Conservation (phyloP, 176 grass and related monocot species). For the Neostapfia colusana region DNA sequence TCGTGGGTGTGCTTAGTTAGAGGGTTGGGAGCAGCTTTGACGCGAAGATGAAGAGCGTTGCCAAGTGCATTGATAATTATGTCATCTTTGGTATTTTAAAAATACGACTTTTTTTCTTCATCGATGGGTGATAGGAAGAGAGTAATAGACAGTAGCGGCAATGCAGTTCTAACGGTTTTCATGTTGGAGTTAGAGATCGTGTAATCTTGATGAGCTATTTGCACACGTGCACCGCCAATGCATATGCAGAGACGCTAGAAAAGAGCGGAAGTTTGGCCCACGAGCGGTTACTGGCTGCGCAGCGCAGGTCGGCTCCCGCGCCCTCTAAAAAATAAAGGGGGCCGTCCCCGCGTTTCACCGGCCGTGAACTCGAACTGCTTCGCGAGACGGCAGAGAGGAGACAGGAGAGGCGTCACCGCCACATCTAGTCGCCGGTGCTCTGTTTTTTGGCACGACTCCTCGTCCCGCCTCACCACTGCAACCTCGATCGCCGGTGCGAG, state of each 20-base stretch:
- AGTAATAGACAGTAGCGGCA: no score
- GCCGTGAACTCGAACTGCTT: slow-evolving; percentile 6
- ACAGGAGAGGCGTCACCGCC: slow-evolving; percentile 19
- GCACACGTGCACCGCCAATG: not conserved
- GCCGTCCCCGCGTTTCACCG: slow-evolving; percentile 22
- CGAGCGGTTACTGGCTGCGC: slow-evolving; percentile 30
- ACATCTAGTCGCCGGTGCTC: slow-evolving; percentile 21
- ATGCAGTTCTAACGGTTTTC: no score
- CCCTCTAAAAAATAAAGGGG: no score
- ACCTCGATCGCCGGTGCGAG: slow-evolving; percentile 29
- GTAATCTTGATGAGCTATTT: no score
- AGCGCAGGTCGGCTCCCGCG: not conserved
- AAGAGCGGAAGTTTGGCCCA: slow-evolving; percentile 24
- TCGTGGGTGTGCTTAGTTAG: no score
- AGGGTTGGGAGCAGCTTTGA: no score
- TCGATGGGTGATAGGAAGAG: no score
- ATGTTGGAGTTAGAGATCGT: no score
- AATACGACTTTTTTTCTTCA: no score
- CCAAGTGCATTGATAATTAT: no score
- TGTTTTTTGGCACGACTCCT: slow-evolving; percentile 29
- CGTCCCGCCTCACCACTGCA: slow-evolving; percentile 7
- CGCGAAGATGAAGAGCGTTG: no score
- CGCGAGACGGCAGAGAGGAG: slow-evolving; percentile 13
- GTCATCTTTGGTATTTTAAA: no score
- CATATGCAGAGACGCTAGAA: not conserved